Base-by-base conservation (phyloP, 164 flowering plant species). In the Cinnamomum chago region DNA sequence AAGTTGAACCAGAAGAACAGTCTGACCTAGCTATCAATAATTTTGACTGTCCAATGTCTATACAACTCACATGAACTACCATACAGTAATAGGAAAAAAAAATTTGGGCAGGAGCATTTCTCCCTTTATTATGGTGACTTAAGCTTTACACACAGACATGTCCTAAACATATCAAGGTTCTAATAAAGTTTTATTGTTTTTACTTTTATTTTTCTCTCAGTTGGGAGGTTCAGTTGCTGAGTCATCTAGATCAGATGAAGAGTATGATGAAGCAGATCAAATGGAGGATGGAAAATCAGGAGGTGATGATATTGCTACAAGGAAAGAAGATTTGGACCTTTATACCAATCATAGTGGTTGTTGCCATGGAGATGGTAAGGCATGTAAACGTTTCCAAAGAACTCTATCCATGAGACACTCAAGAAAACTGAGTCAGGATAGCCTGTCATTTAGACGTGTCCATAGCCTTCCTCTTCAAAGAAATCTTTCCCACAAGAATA, bases 181-280 rank as follows among this genome's bases (percentile, higher is more conserved):
- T 15, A 55, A 15, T 55, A 28, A 14, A 17, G 12, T 28, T 12
- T 28, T 60, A 35, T 62, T 9, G 15, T 75, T 72, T 22, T 52
- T n/a, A 17, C 11, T 40, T 10, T n/a, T 70, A 23, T 24, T 2
- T 15, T 5, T 17, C 62, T 27, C 10, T 52, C 84, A 88, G 89
- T 68, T 76, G 73, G 81, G 79, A 20, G 92, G 92, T n/a, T 89
- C 92, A 11, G 90, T 87, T 60, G 87, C 82, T 30, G 92, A 89
- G 76, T 86, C 83, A 68, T 87, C 89, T 0, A 80, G 82, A 75
- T 84, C 92, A 0, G 92, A 87, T 68, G 92, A 89, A 71, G 90
- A 89, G 79, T 86, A 82, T 69, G 90, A 75, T 69, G 90, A 75
- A 64, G 84, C 80, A 30, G 72, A 73, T 58, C 80, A 71, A 73